Evolutionary conservation across 164 flowering plant species (phyloP).

Genomic region (Liquidambar formosana): DNA sequence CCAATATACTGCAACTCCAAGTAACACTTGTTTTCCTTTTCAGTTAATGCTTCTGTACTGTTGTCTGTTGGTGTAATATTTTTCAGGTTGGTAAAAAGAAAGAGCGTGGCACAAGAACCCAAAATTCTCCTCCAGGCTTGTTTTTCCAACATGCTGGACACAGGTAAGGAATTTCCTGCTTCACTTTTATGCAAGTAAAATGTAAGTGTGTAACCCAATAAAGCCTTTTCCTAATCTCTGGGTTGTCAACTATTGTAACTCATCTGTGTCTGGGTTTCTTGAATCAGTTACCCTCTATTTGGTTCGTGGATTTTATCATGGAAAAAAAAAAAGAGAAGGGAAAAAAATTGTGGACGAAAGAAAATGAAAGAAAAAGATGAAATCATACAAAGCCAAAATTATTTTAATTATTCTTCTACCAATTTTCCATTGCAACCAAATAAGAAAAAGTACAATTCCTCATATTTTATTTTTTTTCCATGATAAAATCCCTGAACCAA

Average conservation of each 20-base stretch:
- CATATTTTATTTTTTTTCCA: no score
- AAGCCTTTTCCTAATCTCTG: not conserved
- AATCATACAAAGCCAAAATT: no score
- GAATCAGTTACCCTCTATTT: no score
- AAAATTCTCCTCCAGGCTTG: constrained; percentile 52
- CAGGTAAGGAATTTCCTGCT: constrained; percentile 42
- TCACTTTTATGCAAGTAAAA: constrained; percentile 1
- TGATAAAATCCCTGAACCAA: no score
- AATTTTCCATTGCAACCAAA: no score
- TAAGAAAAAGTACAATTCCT: no score
- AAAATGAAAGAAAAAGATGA: no score
- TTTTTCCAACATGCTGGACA: constrained; percentile 80
- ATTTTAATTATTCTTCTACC: no score
- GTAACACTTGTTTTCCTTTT: not conserved
- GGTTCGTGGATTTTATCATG: not conserved
- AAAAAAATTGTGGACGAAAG: no score
- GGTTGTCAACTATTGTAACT: not conserved
- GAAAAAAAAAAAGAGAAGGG: no score
- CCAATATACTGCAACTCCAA: no score
- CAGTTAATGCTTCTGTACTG: not conserved
- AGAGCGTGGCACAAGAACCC: constrained; percentile 35
- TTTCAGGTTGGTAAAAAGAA: constrained; percentile 48
- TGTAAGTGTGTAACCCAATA: not conserved
- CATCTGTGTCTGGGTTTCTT: not conserved
- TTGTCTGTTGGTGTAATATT: not conserved